Evolutionary conservation across 176 grass and related monocot species (phyloP).

Genomic region (Cenchrus purpureus): DNA sequence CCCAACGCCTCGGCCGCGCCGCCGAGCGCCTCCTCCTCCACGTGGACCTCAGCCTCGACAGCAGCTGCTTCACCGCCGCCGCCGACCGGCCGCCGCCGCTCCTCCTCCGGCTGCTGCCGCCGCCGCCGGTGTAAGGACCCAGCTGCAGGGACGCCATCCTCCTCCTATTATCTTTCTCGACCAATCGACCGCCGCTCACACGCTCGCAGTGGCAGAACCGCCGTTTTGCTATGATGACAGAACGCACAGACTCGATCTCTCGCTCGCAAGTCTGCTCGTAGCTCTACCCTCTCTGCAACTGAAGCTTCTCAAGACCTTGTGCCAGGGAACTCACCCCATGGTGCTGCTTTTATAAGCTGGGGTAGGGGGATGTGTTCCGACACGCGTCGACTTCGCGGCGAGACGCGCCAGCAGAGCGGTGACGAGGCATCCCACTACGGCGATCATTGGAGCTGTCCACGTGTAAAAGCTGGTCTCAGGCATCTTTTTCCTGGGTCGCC

Average conservation of each 20-base stretch:
- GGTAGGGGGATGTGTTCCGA: not conserved
- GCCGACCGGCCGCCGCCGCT: not conserved
- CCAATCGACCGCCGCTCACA: too few relatives aligned
- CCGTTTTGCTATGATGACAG: too few relatives aligned
- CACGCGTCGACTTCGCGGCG: not conserved
- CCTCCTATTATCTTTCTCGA: not conserved
- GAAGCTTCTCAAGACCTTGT: not conserved
- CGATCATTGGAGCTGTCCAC: not conserved
- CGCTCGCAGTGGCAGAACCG: too few relatives aligned
- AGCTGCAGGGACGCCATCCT: not conserved
- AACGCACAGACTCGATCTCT: not conserved
- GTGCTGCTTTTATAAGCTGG: not conserved
- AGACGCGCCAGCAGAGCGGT: not conserved
- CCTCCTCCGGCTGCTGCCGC: not conserved
- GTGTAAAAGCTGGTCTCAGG: not conserved
- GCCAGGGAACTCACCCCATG: not conserved
- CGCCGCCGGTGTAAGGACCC: not conserved
- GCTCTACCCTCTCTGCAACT: not conserved
- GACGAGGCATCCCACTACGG: not conserved
- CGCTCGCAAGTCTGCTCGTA: not conserved
- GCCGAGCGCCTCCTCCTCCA: not conserved
- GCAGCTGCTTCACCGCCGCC: constrained; percentile 29
- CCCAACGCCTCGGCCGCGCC: not conserved
- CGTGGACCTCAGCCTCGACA: constrained; percentile 35
- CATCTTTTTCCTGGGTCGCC: not conserved